phyloP scores from a whole-genome alignment of 768 basidiomycete species.

The Tylopilus felleus region DNA sequence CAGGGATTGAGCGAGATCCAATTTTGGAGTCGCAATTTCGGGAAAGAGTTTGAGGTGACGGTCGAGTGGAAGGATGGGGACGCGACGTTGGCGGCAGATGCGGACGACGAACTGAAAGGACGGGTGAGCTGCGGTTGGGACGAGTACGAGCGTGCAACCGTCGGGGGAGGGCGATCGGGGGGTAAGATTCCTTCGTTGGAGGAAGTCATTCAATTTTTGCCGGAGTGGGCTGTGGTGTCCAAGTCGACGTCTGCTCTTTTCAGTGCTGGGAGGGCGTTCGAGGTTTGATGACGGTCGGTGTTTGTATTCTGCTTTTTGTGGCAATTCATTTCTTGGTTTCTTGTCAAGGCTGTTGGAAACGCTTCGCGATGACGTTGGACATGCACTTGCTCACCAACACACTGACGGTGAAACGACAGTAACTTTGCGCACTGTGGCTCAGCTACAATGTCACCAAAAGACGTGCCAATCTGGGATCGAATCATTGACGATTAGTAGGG shows the following conservation, averaged over 20 bases:
- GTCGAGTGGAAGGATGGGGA: slow-evolving; percentile 42
- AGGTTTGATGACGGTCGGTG: slow-evolving; percentile 14
- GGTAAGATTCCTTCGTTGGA: slow-evolving; percentile 66
- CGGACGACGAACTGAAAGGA: slow-evolving; percentile 32
- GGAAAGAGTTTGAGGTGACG: slow-evolving; percentile 48
- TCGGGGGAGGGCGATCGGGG: slow-evolving; percentile 39
- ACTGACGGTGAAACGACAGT: no score
- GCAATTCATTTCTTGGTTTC: neutral
- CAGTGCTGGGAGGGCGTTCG: slow-evolving; percentile 38
- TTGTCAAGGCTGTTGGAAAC: neutral
- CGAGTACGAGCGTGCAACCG: slow-evolving; percentile 59
- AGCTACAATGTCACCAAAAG: no score
- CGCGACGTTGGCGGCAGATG: slow-evolving; percentile 7
- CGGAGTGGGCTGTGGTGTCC: slow-evolving; percentile 62
- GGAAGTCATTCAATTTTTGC: slow-evolving; percentile 61
- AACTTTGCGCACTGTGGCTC: neutral
- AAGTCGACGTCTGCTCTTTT: slow-evolving; percentile 58
- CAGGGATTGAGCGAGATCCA: slow-evolving; percentile 40
- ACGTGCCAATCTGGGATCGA: no score
- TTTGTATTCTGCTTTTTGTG: neutral
- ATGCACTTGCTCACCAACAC: no score
- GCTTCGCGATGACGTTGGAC: neutral
- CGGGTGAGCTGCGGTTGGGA: slow-evolving; percentile 62
- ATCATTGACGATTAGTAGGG: no score
- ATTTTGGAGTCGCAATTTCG: slow-evolving; percentile 65